Evolutionary conservation across 2,329 filamentous ascomycete genomes (phyloP).

Genomic region (Penicillium concentricum): DNA sequence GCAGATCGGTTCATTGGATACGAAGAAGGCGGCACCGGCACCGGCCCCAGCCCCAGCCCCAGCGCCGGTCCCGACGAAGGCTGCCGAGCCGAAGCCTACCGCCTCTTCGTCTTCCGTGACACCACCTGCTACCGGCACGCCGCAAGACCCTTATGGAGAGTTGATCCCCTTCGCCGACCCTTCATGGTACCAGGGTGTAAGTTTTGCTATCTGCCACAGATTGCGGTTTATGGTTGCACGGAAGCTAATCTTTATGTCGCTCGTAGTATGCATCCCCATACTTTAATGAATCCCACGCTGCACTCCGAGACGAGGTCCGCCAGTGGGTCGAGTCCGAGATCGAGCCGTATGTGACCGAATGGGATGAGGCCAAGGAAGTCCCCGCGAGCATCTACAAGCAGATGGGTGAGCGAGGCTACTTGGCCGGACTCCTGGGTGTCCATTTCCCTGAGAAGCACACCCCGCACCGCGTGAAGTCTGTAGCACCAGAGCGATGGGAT

Average conservation of each 20-base stretch:
- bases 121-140: constrained; percentile 60
- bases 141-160: constrained; percentile 80
- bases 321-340: constrained; percentile 88
- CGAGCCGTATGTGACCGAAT: constrained; percentile 89
- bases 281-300: constrained; percentile 91
- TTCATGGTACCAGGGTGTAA: constrained; percentile 88
- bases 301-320: constrained; percentile 84
- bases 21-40: constrained; percentile 62
- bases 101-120: constrained; percentile 48
- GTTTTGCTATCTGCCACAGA: constrained; percentile 37
- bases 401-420: constrained; percentile 89
- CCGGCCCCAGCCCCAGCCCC: constrained; percentile 17
- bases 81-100: constrained; percentile 54
- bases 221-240: background rate
- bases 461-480: constrained; percentile 69
- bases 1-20: constrained; percentile 73
- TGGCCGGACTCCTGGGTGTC: constrained; percentile 83
- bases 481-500: constrained; percentile 89
- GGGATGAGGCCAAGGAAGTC: constrained; percentile 93
- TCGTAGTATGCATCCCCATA: constrained; percentile 88
- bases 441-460: constrained; percentile 73
- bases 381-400: constrained; percentile 89
- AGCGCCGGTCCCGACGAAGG: constrained; percentile 49
- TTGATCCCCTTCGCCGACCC: constrained; percentile 91
- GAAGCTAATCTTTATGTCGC: constrained; percentile 11